phyloP scores from a whole-genome alignment of 2,329 filamentous ascomycete genomes.

The Fusarium sp. region DNA sequence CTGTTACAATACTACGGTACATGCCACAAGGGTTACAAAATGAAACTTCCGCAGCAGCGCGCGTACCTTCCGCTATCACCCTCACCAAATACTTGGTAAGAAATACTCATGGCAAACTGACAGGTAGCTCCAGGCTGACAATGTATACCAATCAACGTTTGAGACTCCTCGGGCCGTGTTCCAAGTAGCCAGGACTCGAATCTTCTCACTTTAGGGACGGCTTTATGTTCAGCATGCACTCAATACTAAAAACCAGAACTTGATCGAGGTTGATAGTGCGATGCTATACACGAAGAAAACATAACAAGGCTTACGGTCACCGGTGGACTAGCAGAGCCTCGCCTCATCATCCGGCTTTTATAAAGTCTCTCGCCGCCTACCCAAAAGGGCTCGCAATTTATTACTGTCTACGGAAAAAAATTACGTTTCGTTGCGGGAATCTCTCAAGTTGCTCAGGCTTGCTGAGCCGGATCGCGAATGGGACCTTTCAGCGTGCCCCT shows the following conservation, averaged over 20 bases:
- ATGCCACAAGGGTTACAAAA: not conserved
- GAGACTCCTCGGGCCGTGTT: not conserved
- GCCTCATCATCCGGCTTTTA: not conserved
- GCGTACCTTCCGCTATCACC: not conserved
- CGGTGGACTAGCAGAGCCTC: not conserved
- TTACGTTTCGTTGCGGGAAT: not conserved
- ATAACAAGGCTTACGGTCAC: not conserved
- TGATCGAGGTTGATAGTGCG: not conserved
- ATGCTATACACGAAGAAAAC: not conserved
- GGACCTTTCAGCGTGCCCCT: constrained; percentile 15
- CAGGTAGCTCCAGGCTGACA: not conserved
- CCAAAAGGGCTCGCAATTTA: not conserved
- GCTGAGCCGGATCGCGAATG: not conserved
- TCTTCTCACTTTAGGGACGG: not conserved
- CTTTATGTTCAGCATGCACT: not conserved
- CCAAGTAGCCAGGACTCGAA: not conserved
- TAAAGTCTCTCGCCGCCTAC: not conserved
- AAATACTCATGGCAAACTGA: not conserved
- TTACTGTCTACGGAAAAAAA: not conserved
- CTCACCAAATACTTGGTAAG: not conserved
- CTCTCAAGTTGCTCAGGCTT: not conserved
- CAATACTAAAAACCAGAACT: not conserved
- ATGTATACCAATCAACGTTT: not conserved
- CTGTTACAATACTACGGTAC: not conserved
- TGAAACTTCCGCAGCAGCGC: not conserved